These are phyloP conservation scores for Solanum sitiens DNA, from an alignment of 257 asterid species.

Conservation along the genomic window DNA sequence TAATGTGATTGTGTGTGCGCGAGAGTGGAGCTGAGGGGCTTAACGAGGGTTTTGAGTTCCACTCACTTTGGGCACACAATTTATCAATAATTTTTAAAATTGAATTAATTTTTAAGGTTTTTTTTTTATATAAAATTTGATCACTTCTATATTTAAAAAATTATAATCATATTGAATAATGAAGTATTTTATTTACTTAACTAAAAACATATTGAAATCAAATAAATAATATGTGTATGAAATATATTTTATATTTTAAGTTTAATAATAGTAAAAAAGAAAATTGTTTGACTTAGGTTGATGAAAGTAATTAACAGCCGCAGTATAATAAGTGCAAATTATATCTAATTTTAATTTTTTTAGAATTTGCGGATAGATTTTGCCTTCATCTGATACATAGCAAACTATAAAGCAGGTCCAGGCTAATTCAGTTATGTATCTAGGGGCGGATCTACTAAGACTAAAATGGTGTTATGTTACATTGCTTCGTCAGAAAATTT, in stretches of 20 bases:
- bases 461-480: background rate
- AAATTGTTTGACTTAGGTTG: background rate
- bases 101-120: background rate
- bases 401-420: too few relatives aligned
- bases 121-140: background rate
- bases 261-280: too few relatives aligned
- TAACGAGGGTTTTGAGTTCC: constrained; percentile 11
- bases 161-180: background rate
- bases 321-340: background rate
- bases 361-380: accelerated
- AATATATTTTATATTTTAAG: too few relatives aligned
- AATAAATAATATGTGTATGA: too few relatives aligned
- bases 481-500: accelerated
- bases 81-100: too few relatives aligned
- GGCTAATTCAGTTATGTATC: too few relatives aligned
- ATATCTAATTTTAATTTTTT: too few relatives aligned
- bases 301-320: background rate
- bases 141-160: background rate
- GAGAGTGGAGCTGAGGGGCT: constrained; percentile 27
- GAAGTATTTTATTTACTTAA: too few relatives aligned
- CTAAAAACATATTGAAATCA: background rate
- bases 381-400: background rate
- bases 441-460: background rate
- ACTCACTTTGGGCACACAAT: background rate
- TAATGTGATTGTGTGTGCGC: background rate